These are phyloP conservation scores for Roridomyces roridus DNA, from an alignment of 768 basidiomycete genomes.

Conservation along the genomic window DNA sequence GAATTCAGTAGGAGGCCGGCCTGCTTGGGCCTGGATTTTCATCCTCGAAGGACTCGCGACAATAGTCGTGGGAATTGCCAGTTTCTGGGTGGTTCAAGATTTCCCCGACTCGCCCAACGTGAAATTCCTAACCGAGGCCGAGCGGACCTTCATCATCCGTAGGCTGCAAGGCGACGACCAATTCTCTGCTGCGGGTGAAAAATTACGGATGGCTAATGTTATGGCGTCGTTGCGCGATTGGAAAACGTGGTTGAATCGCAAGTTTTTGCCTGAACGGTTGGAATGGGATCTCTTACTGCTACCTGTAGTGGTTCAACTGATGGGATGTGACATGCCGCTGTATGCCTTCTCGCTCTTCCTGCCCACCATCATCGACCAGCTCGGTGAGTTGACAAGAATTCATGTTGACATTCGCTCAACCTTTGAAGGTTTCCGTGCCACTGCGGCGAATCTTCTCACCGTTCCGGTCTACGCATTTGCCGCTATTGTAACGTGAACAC, in stretches of 20 bases:
- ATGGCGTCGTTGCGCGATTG: conserved; percentile 66
- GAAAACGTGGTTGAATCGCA: no score
- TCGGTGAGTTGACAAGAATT: conserved; percentile 40
- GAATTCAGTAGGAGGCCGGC: conserved; percentile 68
- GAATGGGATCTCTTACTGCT: neutral
- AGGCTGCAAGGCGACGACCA: conserved; percentile 72
- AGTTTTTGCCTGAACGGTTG: no score
- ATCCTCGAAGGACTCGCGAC: conserved; percentile 79
- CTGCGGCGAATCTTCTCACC: conserved; percentile 75
- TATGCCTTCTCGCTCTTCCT: conserved; percentile 83
- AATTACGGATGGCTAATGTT: conserved; percentile 62
- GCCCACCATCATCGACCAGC: conserved; percentile 76
- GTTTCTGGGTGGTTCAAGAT: conserved; percentile 79
- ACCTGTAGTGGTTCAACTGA: conserved; percentile 56
- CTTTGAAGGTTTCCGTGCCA: conserved; percentile 63
- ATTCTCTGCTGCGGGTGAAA: conserved; percentile 77
- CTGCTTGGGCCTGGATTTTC: conserved; percentile 60
- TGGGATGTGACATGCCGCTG: conserved; percentile 66
- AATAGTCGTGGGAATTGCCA: conserved; percentile 58
- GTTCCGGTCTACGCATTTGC: conserved; percentile 80
- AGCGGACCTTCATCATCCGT: conserved; percentile 69
- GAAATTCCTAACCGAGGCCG: no score
- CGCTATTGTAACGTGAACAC: conserved; percentile 62
- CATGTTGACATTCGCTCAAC: neutral
- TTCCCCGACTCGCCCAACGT: no score